phyloP scores from a whole-genome alignment of 495 filamentous ascomycete species.

The Xylaria telfairii region DNA sequence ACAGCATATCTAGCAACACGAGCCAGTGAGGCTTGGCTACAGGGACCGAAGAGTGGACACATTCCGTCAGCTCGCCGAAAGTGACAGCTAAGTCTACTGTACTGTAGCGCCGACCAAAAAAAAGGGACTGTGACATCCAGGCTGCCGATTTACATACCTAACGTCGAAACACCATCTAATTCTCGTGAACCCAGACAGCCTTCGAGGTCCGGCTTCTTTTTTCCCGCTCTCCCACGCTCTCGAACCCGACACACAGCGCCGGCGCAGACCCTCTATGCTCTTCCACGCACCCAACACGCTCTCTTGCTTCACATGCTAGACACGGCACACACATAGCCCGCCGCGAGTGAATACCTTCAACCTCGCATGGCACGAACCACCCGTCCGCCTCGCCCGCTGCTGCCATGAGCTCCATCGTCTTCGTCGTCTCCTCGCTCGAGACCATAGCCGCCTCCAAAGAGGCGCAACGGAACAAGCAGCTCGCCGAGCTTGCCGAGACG shows the following conservation, averaged over 20 bases:
- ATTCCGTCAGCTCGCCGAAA: conserved; percentile 18
- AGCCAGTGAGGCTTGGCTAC: background rate
- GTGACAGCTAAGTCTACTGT: background rate
- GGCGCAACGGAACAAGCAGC: conserved; percentile 77
- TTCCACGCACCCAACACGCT: background rate
- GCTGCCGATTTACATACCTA: background rate
- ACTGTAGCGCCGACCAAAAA: background rate
- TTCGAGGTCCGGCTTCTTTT: background rate
- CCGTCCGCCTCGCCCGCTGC: conserved; percentile 52
- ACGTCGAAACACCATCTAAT: background rate
- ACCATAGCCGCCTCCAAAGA: conserved; percentile 88
- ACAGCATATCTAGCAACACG: no score
- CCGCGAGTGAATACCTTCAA: conserved; percentile 23
- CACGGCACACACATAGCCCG: background rate
- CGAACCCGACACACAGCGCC: background rate
- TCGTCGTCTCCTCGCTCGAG: conserved; percentile 91
- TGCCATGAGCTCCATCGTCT: conserved; percentile 91
- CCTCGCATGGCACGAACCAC: conserved; percentile 48
- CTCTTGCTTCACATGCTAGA: conserved; percentile 15
- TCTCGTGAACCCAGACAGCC: background rate
- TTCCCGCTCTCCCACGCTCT: background rate
- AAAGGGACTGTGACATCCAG: conserved; percentile 11
- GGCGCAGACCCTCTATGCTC: background rate
- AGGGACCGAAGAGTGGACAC: background rate
- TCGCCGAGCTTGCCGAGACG: conserved; percentile 78